Evolutionary conservation across 2,329 filamentous ascomycete species (phyloP).

Genomic region (Onygenales sp.): DNA sequence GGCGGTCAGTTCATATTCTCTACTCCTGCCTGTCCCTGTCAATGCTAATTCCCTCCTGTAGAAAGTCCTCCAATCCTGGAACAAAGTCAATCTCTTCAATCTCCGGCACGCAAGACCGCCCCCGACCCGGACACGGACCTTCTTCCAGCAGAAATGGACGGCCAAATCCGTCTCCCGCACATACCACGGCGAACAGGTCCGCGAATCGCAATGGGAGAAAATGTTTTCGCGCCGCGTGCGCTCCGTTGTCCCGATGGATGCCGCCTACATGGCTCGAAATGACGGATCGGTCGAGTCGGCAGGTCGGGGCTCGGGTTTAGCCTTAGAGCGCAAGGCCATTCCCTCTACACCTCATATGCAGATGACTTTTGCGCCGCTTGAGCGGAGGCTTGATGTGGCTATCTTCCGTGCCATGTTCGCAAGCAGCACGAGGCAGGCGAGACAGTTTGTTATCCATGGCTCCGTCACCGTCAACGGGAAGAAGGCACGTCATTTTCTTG

Average conservation of each 20-base stretch:
- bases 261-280: constrained; percentile 63
- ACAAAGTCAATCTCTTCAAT: constrained; percentile 95
- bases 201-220: constrained; percentile 85
- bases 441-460: constrained; percentile 89
- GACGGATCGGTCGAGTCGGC: constrained; percentile 78
- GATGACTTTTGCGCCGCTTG: constrained; percentile 88
- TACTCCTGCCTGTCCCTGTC: not conserved
- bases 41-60: constrained; percentile 28
- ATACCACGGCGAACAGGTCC: constrained; percentile 92
- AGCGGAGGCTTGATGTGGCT: constrained; percentile 86
- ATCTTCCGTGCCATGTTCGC: constrained; percentile 91
- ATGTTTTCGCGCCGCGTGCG: constrained; percentile 79
- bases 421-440: constrained; percentile 82
- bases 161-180: constrained; percentile 74
- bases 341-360: constrained; percentile 77
- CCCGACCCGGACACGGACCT: constrained; percentile 48
- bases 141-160: constrained; percentile 97
- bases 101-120: constrained; percentile 49
- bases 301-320: constrained; percentile 69
- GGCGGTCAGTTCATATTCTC: not conserved
- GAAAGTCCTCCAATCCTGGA: constrained; percentile 95
- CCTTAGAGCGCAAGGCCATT: constrained; percentile 9
- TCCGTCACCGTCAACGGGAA: constrained; percentile 93
- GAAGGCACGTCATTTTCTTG: constrained; percentile 50
- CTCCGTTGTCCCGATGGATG: constrained; percentile 77